phyloP scores from a whole-genome alignment of 805 yeast species.

The Danielia reshetovae region DNA sequence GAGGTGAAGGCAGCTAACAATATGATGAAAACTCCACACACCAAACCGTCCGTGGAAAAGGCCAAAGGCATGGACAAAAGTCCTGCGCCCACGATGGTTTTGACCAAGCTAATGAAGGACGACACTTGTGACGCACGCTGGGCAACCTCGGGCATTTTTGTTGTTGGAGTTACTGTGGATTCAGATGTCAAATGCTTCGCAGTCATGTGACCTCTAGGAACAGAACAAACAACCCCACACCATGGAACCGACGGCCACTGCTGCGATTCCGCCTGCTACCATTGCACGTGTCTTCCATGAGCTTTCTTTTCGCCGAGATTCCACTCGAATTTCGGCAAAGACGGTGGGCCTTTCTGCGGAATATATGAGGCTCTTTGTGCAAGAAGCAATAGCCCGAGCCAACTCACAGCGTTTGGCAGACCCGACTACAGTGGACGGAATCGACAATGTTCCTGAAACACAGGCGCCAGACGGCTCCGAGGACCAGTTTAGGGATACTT shows the following conservation, averaged over 20 bases:
- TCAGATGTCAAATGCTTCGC: too few relatives aligned
- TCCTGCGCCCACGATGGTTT: constrained; percentile 81
- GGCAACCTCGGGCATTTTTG: neutral
- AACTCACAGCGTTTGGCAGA: constrained; percentile 46
- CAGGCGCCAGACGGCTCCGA: constrained; percentile 16
- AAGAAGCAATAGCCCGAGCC: constrained; percentile 56
- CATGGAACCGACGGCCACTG: too few relatives aligned
- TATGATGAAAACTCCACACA: constrained; percentile 53
- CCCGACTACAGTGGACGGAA: constrained; percentile 27
- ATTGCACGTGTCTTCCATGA: constrained; percentile 51
- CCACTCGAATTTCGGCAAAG: constrained; percentile 46
- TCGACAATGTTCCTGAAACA: constrained; percentile 21
- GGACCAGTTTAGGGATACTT: constrained; percentile 14
- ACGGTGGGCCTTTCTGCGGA: constrained; percentile 50
- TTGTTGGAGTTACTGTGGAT: too few relatives aligned
- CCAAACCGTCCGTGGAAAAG: constrained; percentile 61
- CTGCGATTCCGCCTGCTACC: constrained; percentile 27
- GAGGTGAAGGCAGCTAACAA: constrained; percentile 62
- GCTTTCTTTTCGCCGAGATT: constrained; percentile 42
- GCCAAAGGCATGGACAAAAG: constrained; percentile 75
- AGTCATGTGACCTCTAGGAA: too few relatives aligned
- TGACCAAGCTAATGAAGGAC: constrained; percentile 61
- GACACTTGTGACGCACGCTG: constrained; percentile 49
- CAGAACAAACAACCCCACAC: too few relatives aligned
- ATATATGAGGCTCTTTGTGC: constrained; percentile 52